Percentiles rank a stretch among this genome's conserved stretches.
These are phyloP conservation scores for Candida chilensis DNA, from an alignment of 805 yeast genomes.

Conservation along the genomic window DNA sequence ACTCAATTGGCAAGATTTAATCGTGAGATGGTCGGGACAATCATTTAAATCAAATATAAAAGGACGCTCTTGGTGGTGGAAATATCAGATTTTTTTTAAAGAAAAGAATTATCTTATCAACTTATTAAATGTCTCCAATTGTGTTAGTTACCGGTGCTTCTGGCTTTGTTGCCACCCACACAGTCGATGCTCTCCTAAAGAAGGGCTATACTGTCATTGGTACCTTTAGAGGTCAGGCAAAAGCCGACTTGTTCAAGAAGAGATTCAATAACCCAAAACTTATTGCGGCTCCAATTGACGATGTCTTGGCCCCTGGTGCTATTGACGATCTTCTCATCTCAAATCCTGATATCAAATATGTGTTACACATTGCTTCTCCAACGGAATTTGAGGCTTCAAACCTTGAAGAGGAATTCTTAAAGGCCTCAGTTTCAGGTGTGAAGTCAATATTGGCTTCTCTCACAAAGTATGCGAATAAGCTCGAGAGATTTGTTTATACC, in stretches of 20 bases:
- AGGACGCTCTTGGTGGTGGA: no score
- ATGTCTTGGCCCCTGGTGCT: conserved; percentile 11
- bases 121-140: no score
- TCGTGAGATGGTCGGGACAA: no score
- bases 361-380: conserved; percentile 26
- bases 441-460: conserved; percentile 11
- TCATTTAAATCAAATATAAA: no score
- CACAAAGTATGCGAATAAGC: conserved; percentile 7
- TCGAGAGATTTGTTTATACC: conserved; percentile 12
- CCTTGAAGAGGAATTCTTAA: conserved; percentile 4
- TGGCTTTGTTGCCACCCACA: conserved; percentile 9
- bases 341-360: conserved; percentile 15
- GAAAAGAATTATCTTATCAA: no score
- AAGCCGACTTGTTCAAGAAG: conserved; percentile 8
- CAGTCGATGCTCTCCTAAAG: conserved; percentile 6
- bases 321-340: conserved; percentile 15
- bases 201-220: conserved; percentile 10
- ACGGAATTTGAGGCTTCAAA: conserved; percentile 8
- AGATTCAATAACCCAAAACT: conserved; percentile 5
- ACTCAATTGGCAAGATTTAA: no score
- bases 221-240: conserved; percentile 8
- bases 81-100: no score
- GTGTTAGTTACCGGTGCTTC: conserved; percentile 8
- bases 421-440: conserved; percentile 21
- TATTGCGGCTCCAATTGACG: conserved; percentile 13